These are phyloP conservation scores for Colletotrichum cordylinicola DNA, from an alignment of 2,329 filamentous ascomycete genomes.

Conservation along the genomic window DNA sequence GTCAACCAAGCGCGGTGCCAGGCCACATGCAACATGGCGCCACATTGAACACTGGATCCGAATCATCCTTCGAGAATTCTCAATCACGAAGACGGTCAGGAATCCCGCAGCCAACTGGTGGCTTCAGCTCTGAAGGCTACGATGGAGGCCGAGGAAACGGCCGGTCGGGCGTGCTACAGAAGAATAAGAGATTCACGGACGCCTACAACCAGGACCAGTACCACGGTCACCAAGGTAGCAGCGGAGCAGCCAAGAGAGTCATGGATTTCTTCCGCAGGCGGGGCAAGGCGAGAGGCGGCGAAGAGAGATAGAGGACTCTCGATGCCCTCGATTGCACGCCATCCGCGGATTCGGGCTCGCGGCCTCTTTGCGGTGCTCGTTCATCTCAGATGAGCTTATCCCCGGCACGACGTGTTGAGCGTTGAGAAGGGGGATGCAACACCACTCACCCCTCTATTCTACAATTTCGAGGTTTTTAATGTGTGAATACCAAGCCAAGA, in stretches of 20 bases:
- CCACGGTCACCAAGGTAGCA: slow-evolving; percentile 78
- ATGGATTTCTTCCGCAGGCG: slow-evolving; percentile 98
- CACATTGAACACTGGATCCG: slow-evolving; percentile 56
- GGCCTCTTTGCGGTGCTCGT: slow-evolving; percentile 11
- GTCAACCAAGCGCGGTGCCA: slow-evolving; percentile 49
- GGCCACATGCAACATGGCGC: slow-evolving; percentile 52
- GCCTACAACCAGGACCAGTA: slow-evolving; percentile 81
- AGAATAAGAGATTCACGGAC: slow-evolving; percentile 88
- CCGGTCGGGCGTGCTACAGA: slow-evolving; percentile 61
- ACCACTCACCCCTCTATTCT: not conserved
- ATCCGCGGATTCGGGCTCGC: not conserved
- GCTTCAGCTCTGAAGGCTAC: slow-evolving; percentile 49
- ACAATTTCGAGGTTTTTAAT: slow-evolving; percentile 11
- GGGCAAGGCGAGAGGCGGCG: slow-evolving; percentile 74
- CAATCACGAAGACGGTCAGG: slow-evolving; percentile 38
- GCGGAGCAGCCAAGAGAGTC: slow-evolving; percentile 85
- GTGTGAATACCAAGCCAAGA: slow-evolving; percentile 17
- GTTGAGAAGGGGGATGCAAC: not conserved
- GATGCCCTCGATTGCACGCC: slow-evolving; percentile 9
- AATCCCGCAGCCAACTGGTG: slow-evolving; percentile 47
- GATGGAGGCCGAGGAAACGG: slow-evolving; percentile 34
- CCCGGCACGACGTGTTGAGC: slow-evolving; percentile 10
- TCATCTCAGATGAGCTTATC: slow-evolving; percentile 20
- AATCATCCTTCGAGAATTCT: slow-evolving; percentile 54
- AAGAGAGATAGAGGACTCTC: slow-evolving; percentile 49